phyloP scores from a whole-genome alignment of 164 flowering plant species.

The Annona squamosa region DNA sequence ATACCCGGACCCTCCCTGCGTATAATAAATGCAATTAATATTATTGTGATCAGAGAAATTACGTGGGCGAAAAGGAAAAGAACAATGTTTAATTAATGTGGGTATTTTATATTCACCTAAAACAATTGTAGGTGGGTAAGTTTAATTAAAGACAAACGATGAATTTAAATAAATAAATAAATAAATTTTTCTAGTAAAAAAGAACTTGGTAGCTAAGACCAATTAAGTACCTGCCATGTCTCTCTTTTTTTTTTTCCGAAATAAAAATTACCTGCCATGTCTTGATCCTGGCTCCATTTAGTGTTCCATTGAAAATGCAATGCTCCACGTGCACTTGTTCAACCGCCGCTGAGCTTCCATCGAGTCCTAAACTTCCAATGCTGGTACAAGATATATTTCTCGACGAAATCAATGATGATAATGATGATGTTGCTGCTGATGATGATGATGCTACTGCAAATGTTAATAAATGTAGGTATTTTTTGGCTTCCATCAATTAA shows the following conservation, averaged over 20 bases:
- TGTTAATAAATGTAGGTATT: too few relatives aligned
- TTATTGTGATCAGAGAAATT: not conserved
- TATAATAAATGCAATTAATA: not conserved
- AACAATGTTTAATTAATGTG: not conserved
- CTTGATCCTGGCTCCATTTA: slow-evolving; percentile 59
- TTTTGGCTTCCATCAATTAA: too few relatives aligned
- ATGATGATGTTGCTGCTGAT: too few relatives aligned
- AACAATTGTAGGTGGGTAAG: not conserved
- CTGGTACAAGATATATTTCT: slow-evolving; percentile 15
- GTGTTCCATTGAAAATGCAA: slow-evolving; percentile 31
- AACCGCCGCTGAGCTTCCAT: slow-evolving; percentile 25
- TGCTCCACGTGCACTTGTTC: slow-evolving; percentile 31
- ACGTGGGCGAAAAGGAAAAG: not conserved
- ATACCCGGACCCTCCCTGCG: slow-evolving; percentile 41
- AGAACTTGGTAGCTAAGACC: too few relatives aligned
- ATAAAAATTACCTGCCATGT: slow-evolving; percentile 29
- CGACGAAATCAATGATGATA: not conserved
- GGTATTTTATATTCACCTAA: not conserved
- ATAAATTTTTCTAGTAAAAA: too few relatives aligned
- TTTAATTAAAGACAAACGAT: too few relatives aligned
- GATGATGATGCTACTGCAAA: too few relatives aligned
- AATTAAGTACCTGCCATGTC: too few relatives aligned
- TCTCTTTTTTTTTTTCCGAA: too few relatives aligned
- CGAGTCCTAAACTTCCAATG: slow-evolving; percentile 51
- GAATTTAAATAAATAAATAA: too few relatives aligned